Evolutionary conservation across 2,329 filamentous ascomycete species (phyloP), one percentile per base, ranked within the genome.

Genomic region (Penicillium vulpinum): DNA sequence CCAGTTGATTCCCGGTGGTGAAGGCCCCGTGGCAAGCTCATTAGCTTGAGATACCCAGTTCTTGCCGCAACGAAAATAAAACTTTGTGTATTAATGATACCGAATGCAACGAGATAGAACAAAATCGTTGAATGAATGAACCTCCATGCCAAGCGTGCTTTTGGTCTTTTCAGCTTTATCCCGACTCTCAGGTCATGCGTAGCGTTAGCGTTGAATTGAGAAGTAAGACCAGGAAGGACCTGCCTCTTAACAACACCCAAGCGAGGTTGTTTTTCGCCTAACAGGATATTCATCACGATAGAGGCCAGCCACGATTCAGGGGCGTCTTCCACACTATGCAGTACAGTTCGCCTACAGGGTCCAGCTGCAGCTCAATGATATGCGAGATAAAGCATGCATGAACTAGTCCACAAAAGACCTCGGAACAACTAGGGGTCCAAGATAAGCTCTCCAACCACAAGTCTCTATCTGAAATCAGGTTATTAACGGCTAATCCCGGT

Each of bases 1-100:
- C 24, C 62, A 92, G 88, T 81, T 92, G 75, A 91, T 91, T 69
- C 89, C 89, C 4, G 89, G 89, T 66, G 89, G 89, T 48, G 89
- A 91, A 73, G 89, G 89, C 4, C 89, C 89, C 13, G 78, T 71
- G 49, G 67, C 65, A 54, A 69, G 67, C 61, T 64, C 68, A 58
- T 73, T 56, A 67, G 51, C 38, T 51, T 21, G 36, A 39, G 15
- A 24, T 55, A 29, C 38, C 29, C 24, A 41, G 29, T 51, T 36
- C 18, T 45, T 39, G 22, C 35, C 31, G 50, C 60, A 35, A 62
- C 24, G 53, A 65, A 65, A 62, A 62, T 43, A 61, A 53, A 51
- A 55, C 26, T 43, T 54, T 59, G 56, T 55, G 48, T 62, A 50
- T 63, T 66, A 57, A 68, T 66, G 63, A 66, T 65, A 66, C 58